Evolutionary conservation across 176 grass and related monocot species (phyloP).

Genomic region (Juncus effusus): DNA sequence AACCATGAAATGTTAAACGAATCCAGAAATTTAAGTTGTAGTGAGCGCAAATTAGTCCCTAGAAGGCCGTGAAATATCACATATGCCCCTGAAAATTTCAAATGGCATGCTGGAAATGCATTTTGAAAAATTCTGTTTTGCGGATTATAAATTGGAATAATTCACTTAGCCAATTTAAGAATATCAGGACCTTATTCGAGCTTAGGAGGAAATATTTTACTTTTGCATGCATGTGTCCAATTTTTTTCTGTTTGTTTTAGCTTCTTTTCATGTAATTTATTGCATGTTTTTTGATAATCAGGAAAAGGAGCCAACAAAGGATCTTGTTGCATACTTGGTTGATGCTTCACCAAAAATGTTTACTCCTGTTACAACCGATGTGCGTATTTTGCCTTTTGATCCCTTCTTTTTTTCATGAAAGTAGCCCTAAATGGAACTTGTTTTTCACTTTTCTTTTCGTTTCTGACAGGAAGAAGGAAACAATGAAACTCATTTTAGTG

Average conservation of each 20-base stretch:
- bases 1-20: background rate
- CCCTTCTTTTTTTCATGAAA: background rate
- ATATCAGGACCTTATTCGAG: no score
- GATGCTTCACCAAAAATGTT: slow-evolving; percentile 99
- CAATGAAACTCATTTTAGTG: slow-evolving; percentile 62
- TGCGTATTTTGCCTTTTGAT: slow-evolving; percentile 12
- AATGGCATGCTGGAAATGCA: background rate
- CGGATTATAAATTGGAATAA: no score
- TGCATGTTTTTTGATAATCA: slow-evolving; percentile 29
- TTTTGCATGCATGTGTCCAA: no score
- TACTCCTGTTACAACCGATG: slow-evolving; percentile 37
- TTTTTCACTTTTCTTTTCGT: background rate
- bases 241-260: no score
- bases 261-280: slow-evolving; percentile 14
- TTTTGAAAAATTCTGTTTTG: no score
- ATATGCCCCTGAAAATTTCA: background rate
- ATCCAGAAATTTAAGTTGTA: background rate
- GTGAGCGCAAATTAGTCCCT: no score
- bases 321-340: slow-evolving; percentile 77
- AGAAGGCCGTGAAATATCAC: no score
- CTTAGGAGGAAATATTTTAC: no score
- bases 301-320: slow-evolving; percentile 84
- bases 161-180: no score
- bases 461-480: slow-evolving; percentile 20
- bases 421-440: background rate